Percentiles rank a stretch among this genome's conserved stretches.
These are phyloP conservation scores for Larix kaempferi DNA, from an alignment of 75 land plant genomes.

Conservation along the genomic window DNA sequence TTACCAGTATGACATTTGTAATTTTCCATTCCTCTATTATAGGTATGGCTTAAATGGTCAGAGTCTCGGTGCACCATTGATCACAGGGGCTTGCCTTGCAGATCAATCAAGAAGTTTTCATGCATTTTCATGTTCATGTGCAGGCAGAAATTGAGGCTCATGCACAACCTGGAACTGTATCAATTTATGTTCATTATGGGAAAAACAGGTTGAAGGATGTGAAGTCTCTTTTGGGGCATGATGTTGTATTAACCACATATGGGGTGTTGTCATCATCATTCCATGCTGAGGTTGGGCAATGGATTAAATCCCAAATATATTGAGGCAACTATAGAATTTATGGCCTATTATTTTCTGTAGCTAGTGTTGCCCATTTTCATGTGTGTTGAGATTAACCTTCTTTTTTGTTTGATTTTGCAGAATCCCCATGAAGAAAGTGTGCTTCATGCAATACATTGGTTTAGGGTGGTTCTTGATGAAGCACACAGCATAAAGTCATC, in stretches of 20 bases:
- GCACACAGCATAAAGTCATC: constrained; percentile 84
- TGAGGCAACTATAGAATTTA: background rate
- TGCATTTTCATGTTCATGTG: background rate
- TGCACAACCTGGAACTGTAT: constrained; percentile 47
- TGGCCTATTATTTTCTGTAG: background rate
- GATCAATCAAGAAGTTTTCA: background rate
- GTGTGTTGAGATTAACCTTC: background rate
- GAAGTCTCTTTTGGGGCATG: constrained; percentile 36
- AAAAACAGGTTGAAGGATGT: constrained; percentile 38
- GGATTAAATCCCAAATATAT: background rate
- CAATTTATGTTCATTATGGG: constrained; percentile 88
- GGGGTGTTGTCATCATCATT: constrained; percentile 61
- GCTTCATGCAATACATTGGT: constrained; percentile 74
- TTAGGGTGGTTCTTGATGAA: constrained; percentile 87
- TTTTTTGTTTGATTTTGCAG: constrained; percentile 15
- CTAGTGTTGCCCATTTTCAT: background rate
- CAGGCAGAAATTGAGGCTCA: constrained; percentile 84
- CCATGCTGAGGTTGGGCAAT: constrained; percentile 13
- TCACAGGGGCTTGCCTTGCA: background rate
- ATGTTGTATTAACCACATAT: constrained; percentile 89
- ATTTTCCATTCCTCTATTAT: background rate
- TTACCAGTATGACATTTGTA: background rate
- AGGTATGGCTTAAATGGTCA: background rate
- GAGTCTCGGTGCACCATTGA: background rate
- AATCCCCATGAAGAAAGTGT: constrained; percentile 36